These are phyloP conservation scores for Condylostoma magnum DNA, from an alignment of 169 alveolate genomes.

Conservation along the genomic window DNA sequence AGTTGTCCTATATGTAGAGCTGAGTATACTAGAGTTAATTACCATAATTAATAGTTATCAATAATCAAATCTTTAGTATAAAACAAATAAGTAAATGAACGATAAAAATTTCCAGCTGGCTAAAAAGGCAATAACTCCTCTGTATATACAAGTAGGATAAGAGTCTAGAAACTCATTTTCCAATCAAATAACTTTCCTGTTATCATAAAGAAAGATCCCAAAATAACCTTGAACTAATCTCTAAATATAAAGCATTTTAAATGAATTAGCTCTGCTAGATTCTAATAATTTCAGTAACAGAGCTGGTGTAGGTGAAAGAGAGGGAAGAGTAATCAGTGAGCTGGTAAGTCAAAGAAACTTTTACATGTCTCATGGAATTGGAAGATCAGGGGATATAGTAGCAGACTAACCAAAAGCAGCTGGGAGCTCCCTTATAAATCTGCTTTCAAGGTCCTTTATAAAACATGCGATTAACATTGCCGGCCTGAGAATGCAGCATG, in stretches of 20 bases:
- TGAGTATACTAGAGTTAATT: neutral
- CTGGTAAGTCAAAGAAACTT: slow-evolving; percentile 72
- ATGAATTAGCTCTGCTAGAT: slow-evolving; percentile 76
- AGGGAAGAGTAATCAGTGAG: slow-evolving; percentile 81
- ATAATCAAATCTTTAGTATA: too few species aligned
- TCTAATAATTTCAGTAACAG: slow-evolving; percentile 75
- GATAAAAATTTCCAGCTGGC: neutral
- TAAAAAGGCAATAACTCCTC: neutral
- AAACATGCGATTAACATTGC: slow-evolving; percentile 68
- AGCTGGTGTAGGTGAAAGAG: slow-evolving; percentile 90
- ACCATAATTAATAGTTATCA: too few species aligned
- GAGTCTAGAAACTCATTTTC: slow-evolving; percentile 29
- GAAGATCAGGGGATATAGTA: slow-evolving; percentile 85
- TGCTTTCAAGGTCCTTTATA: slow-evolving; percentile 70
- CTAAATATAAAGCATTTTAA: slow-evolving; percentile 59
- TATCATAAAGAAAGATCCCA: slow-evolving; percentile 76
- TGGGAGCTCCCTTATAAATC: slow-evolving; percentile 78
- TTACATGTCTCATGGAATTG: slow-evolving; percentile 86
- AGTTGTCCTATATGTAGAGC: slow-evolving; percentile 81
- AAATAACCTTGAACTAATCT: slow-evolving; percentile 66
- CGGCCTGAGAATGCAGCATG: slow-evolving; percentile 52
- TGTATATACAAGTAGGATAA: slow-evolving; percentile 35
- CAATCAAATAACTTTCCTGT: slow-evolving; percentile 49
- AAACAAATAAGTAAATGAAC: too few species aligned
- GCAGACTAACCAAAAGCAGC: slow-evolving; percentile 90